These are phyloP conservation scores for Macadamia tetraphylla DNA, from an alignment of 164 flowering plant species.

Conservation along the genomic window DNA sequence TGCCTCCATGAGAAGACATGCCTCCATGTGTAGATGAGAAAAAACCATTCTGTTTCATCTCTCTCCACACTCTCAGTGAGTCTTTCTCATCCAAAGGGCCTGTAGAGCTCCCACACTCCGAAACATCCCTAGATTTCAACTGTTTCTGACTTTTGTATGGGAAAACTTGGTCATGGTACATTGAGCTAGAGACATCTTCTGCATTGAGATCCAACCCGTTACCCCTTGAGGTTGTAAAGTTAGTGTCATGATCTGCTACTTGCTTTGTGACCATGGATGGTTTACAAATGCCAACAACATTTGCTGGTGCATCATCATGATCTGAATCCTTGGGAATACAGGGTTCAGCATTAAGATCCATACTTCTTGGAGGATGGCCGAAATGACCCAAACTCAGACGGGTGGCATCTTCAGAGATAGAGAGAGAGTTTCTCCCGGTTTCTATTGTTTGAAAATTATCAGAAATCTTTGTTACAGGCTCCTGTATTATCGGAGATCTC, in stretches of 20 bases:
- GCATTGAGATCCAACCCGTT: slow-evolving; percentile 49
- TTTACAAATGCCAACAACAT: slow-evolving; percentile 13
- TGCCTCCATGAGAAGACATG: slow-evolving; percentile 49
- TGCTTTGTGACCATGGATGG: slow-evolving; percentile 9
- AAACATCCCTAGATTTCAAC: slow-evolving; percentile 38
- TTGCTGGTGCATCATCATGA: slow-evolving; percentile 3
- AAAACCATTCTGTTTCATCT: slow-evolving; percentile 84
- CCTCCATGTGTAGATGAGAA: slow-evolving; percentile 60
- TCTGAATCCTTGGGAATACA: slow-evolving; percentile 6
- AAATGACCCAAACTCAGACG: slow-evolving; percentile 9
- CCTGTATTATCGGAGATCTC: slow-evolving; percentile 24
- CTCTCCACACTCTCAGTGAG: slow-evolving; percentile 58
- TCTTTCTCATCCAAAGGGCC: slow-evolving; percentile 56
- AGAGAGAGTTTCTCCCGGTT: slow-evolving; percentile 11
- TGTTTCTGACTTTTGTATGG: slow-evolving; percentile 26
- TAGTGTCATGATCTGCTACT: slow-evolving; percentile 9
- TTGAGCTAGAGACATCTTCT: slow-evolving; percentile 41
- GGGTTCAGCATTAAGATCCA: slow-evolving; percentile 35
- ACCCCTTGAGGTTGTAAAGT: slow-evolving; percentile 19
- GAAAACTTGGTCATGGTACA: slow-evolving; percentile 27
- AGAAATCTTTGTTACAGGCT: slow-evolving; percentile 12
- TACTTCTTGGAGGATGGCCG: slow-evolving; percentile 5
- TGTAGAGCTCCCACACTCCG: slow-evolving; percentile 64
- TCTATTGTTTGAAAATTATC: slow-evolving; percentile 15
- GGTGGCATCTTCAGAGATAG: slow-evolving; percentile 11